phyloP scores from a whole-genome alignment of 208 protist genomes.

The Crithidia acanthocephali region DNA sequence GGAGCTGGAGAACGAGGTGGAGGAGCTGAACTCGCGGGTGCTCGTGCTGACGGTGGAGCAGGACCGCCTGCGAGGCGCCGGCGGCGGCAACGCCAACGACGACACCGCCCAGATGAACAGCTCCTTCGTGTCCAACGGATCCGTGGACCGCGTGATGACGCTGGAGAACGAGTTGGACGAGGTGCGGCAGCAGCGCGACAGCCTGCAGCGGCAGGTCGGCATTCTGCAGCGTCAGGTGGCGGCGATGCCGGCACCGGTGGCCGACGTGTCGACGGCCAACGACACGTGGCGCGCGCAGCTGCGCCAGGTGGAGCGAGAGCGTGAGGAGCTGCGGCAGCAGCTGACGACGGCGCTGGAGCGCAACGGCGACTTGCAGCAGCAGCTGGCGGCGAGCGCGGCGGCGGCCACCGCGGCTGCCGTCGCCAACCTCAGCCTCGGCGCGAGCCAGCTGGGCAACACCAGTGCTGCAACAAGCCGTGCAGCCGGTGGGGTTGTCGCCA shows the following conservation, averaged over 20 bases:
- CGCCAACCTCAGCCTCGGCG: not conserved
- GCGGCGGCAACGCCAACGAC: conserved; percentile 27
- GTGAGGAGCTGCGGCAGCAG: conserved; percentile 55
- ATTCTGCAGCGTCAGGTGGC: conserved; percentile 68
- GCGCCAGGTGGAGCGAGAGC: conserved; percentile 64
- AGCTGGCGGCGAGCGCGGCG: conserved; percentile 10
- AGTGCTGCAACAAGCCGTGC: not conserved
- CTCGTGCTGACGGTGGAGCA: conserved; percentile 35
- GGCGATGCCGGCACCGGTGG: conserved; percentile 34
- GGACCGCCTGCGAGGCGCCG: conserved; percentile 33
- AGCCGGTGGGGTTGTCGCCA: not conserved
- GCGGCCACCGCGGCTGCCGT: not conserved
- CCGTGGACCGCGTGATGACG: conserved; percentile 57
- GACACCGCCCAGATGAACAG: conserved; percentile 34
- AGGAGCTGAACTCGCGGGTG: conserved; percentile 58
- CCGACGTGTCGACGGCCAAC: conserved; percentile 32
- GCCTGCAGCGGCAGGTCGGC: conserved; percentile 55
- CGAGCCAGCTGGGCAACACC: not conserved
- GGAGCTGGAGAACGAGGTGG: conserved; percentile 63
- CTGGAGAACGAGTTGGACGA: conserved; percentile 79
- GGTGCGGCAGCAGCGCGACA: conserved; percentile 56
- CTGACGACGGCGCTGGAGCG: conserved; percentile 44
- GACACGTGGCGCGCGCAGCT: conserved; percentile 58
- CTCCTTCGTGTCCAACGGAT: conserved; percentile 69
- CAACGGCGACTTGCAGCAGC: conserved; percentile 31